Evolutionary conservation across 257 asterid genomes (phyloP).

Genomic region (Nicotiana benthamiana): DNA sequence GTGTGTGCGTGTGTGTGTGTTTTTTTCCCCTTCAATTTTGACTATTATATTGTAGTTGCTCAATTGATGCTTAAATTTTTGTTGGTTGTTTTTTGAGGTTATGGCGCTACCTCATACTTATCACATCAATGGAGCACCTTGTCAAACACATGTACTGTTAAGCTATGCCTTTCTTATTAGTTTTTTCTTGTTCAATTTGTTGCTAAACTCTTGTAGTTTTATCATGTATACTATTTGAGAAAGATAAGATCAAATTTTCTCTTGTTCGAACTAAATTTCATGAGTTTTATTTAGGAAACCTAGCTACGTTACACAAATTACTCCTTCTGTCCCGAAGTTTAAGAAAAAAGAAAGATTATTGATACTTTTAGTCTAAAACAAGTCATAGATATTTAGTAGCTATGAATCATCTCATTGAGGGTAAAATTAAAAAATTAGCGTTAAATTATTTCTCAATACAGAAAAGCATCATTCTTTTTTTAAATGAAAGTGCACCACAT

Average conservation of each 20-base stretch:
- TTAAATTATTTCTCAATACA: too few species aligned
- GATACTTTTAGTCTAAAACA: too few species aligned
- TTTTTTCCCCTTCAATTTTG: not conserved
- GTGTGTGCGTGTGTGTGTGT: not conserved
- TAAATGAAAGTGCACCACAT: too few species aligned
- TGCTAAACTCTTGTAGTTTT: not conserved
- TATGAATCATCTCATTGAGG: too few species aligned
- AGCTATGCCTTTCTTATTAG: not conserved
- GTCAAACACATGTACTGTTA: slow-evolving; percentile 64
- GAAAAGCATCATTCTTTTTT: too few species aligned
- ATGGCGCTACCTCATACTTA: slow-evolving; percentile 67
- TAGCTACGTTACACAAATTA: not conserved
- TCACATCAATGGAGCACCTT: slow-evolving; percentile 57
- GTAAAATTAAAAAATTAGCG: too few species aligned
- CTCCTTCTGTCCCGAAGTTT: too few species aligned
- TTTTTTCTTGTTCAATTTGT: not conserved
- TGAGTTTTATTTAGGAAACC: not conserved
- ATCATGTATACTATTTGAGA: not conserved
- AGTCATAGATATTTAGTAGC: too few species aligned
- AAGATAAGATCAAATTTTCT: not conserved
- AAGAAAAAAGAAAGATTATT: too few species aligned
- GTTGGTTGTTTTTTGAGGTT: slow-evolving; percentile 21
- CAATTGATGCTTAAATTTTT: not conserved
- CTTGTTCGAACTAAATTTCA: not conserved
- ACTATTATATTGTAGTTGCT: not conserved